Conservation (phyloP, 1,284 basidiomycete genomes). For the Termitomyces sp. region DNA sequence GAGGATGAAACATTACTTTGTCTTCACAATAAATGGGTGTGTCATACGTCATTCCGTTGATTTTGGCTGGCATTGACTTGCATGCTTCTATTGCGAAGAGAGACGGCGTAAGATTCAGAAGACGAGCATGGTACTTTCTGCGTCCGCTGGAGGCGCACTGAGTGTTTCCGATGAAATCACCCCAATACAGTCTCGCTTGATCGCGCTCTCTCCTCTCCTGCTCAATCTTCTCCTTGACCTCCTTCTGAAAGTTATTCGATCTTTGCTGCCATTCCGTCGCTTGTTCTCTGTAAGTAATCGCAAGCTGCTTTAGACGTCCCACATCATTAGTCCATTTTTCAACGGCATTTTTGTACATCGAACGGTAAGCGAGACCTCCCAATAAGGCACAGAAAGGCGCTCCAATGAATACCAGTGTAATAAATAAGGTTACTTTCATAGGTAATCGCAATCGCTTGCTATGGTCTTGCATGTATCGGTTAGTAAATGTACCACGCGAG, state of each 20-base stretch:
- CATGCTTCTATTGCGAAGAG: neutral
- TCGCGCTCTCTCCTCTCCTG: neutral
- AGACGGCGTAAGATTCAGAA: neutral
- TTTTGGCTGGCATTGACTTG: neutral
- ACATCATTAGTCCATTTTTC: neutral
- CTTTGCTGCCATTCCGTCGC: neutral
- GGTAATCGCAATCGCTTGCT: neutral
- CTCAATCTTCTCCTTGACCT: neutral
- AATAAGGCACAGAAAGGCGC: neutral
- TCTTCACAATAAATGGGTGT: neutral
- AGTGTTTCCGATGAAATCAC: neutral
- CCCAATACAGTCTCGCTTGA: neutral
- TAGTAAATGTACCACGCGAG: neutral
- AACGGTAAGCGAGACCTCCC: neutral
- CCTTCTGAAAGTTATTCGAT: neutral
- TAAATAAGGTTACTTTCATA: neutral
- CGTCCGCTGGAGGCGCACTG: neutral
- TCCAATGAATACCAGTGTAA: neutral
- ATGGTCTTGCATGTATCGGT: neutral
- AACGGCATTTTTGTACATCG: neutral
- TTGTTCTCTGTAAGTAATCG: neutral
- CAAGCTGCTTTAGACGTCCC: neutral
- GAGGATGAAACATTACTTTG: neutral
- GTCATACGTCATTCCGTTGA: conserved; percentile 1
- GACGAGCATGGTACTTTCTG: neutral